Conservation (phyloP, 176 grass and related monocot genomes). For the Avena insularis region DNA sequence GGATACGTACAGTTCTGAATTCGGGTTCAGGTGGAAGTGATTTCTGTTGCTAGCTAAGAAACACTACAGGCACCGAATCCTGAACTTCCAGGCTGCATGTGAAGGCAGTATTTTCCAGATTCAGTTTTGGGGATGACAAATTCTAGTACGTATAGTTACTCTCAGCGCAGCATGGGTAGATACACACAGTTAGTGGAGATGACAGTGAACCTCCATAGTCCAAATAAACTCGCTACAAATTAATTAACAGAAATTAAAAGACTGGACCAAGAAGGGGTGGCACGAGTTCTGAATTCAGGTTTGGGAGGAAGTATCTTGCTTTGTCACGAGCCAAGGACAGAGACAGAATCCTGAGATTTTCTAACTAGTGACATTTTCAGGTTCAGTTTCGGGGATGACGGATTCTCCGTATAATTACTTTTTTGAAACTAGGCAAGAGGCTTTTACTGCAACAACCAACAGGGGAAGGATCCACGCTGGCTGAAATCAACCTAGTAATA, state of each 20-base stretch:
- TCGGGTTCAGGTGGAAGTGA: background rate
- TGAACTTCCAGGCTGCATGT: background rate
- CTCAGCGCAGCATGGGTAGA: background rate
- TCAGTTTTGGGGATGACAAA: background rate
- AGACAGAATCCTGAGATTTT: background rate
- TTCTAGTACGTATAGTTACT: background rate
- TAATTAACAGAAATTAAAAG: background rate
- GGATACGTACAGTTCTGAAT: background rate
- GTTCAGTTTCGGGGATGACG: no score
- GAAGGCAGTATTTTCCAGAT: background rate
- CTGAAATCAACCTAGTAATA: no score
- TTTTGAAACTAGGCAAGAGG: no score
- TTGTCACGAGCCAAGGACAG: background rate
- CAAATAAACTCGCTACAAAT: background rate
- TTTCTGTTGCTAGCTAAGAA: background rate
- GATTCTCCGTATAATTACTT: no score
- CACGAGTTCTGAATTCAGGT: background rate
- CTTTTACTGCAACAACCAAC: no score
- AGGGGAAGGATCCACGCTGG: no score
- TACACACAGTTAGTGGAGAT: no score
- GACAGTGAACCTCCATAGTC: background rate
- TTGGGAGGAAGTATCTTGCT: background rate
- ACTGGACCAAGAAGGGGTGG: background rate
- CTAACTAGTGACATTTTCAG: no score
- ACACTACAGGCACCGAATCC: background rate